Base-by-base conservation (phyloP, 2,329 filamentous ascomycete species). In the Gnomoniopsis sp. region DNA sequence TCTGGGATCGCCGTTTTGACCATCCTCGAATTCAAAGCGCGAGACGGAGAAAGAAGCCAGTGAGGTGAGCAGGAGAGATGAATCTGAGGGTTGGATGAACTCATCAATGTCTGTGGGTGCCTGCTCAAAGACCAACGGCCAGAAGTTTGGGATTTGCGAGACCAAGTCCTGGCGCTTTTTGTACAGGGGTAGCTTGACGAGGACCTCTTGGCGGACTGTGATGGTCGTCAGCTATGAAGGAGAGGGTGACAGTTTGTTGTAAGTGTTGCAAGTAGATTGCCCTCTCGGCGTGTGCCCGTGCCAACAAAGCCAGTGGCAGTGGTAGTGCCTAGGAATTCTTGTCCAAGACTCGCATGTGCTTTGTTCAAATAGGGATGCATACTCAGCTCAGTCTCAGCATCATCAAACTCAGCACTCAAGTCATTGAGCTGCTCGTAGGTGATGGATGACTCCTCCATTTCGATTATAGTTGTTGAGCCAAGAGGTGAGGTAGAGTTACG, bases 51-150 rank as follows among this genome's bases (percentile, higher is more conserved):
- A 67, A 65, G 81, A 81, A 60, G 79, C 82, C 58, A 98, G 85
- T 55, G 82, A 79, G 44, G 84, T 80, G 63, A 88, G 82, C 60
- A 98, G 83, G 62, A 95, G 77, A 10, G 83, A 82, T 15, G 88
- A 86, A 77, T 98, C 93, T 51, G 84, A 83, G 47, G 91, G 89
- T 71, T 91, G 88, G 71, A 98, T 89, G 80, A 88, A 92, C 75
- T 91, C 88, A 76, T 96, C 92, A 66, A 99, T 84, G 63, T 96
- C 91, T 49, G 84, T 81, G 2, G 93, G 92, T 2, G 90, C 87
- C 76, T 92, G 88, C 78, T 96, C 90, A 72, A 98, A 83, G 58
- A 97, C 93, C 59, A 96, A 84, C n/a, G 90, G 82, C 95, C 95
- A 98, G 85, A 98, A 99, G 77, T 90, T 86, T 66, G 86, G 84